phyloP scores from a whole-genome alignment of 2,329 filamentous ascomycete genomes.

The Ascochyta rabiei region DNA sequence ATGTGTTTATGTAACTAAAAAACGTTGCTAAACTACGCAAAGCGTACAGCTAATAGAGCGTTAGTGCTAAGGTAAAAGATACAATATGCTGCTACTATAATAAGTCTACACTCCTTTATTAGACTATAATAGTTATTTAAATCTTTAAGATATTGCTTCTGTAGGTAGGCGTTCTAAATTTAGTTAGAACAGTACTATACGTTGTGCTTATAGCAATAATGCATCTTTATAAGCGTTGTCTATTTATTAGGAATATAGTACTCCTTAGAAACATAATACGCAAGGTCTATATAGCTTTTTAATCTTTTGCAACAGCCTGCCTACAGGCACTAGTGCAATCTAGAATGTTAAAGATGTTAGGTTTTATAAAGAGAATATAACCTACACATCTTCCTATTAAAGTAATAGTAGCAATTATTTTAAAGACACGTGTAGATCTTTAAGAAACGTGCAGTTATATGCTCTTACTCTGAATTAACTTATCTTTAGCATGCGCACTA shows the following conservation, averaged over 20 bases:
- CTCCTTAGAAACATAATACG: not conserved
- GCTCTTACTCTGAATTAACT: not conserved
- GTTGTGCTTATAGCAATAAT: not conserved
- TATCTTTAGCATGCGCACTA: not conserved
- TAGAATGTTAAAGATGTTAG: not conserved
- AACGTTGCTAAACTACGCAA: not conserved
- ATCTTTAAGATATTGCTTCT: not conserved
- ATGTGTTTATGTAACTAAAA: not conserved
- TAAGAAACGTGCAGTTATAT: not conserved
- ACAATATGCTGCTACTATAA: not conserved
- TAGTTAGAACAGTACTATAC: not conserved
- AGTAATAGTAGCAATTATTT: not conserved
- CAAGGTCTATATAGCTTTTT: not conserved
- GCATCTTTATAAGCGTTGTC: not conserved
- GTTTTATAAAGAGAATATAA: not conserved
- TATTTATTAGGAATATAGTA: not conserved
- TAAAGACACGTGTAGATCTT: not conserved
- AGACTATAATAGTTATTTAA: not conserved
- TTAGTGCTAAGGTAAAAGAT: not conserved
- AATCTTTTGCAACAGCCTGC: not conserved
- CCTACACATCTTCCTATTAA: not conserved
- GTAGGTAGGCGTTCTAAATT: not conserved
- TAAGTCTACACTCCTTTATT: not conserved
- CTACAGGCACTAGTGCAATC: not conserved
- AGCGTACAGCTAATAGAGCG: not conserved